Evolutionary conservation across 1,139 yeast species (phyloP), one percentile per base, ranked within the genome.

Genomic region (Candida anutae): DNA sequence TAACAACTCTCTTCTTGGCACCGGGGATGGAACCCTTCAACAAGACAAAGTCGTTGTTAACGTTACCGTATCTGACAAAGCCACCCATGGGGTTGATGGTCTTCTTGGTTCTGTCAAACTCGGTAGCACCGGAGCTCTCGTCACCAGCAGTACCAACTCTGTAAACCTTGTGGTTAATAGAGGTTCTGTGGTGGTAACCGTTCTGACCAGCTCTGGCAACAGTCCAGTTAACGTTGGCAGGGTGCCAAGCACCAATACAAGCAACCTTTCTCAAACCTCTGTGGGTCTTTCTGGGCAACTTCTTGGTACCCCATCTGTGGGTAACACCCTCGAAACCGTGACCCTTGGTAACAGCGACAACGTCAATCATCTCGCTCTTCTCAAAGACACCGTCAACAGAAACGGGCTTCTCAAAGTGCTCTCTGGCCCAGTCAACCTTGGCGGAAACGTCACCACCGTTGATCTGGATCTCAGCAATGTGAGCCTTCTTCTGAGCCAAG

Each of bases 191-290:
- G 76, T 90, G 98, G 95, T 83, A 90, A 85, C 99, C 99, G 77
- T 81, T 85, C 79, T 90, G 98, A 90, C 99, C 99, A 58, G 98
- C 96, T 76, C 99, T 87, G 58, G 98, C 97, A 71, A 90, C 98
- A 62, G 97, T 83, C 94, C 94, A 90, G 73, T 79, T 75, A 63
- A 90, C 99, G 77, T 90, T 95, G 74, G 95, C 82, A 71, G 98
- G 98, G 77, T 90, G 98, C 99, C 99, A 90, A 64, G 99, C 96
- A 81, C 99, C 99, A 62, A 90, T 93, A 87, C 99, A 90, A 64
- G 98, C 99, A 72, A 90, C 98, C 87, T 93, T 93, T 81, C 99
- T 87, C 67, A 88, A 79, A 90, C 99, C 99, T 82, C 97, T 87
- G 74, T 90, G 99, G 67, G 99, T 90, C 94, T 90, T 90, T 79